Base-by-base conservation (phyloP, 257 asterid species). In the Solanum chmielewskii region DNA sequence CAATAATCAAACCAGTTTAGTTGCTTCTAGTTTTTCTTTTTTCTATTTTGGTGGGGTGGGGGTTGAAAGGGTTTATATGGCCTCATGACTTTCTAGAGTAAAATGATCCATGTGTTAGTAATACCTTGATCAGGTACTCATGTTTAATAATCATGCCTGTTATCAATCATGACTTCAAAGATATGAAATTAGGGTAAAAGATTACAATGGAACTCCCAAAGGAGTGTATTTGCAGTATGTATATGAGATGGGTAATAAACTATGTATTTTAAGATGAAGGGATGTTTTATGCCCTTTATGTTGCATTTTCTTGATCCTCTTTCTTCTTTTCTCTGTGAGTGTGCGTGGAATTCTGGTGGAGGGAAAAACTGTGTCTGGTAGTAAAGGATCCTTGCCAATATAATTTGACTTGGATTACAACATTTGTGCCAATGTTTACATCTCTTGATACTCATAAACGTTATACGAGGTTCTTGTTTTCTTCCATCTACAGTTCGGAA, bases 401-500 rank as follows among this genome's bases (percentile, higher is more conserved):
- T 44, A 44, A 44, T 77, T 70, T 70, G 21, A 70, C 33, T 70
- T 80, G 41, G 84, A 16, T 16, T 16, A 80, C 42, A 45, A 56
- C 68, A 47, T 80, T 27, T 78, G 5, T 47, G 84, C 18, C 62
- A 77, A 14, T 8, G 39, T 42, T 77, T n/a, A 77, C 66, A 15
- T 49, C 37, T 47, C 68, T 81, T 81, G 44, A 81, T 49, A 81
- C 29, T 47, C 45, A 18, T 80, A 47, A 80, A 80, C 69, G 69
- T 81, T 81, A 81, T 60, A 27, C 41, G 42, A 31, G 7, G 13
- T 47, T 73, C 49, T 70, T 85, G 74, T 89, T 23, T 78, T 47
- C 20, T 29, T 78, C 64, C 73, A 64, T 88, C 84, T 87, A 81
- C 96, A 97, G 99, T 92, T 89, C 93, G 91, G 90, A 23, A 87